These are phyloP conservation scores for Didymella glomerata DNA, from an alignment of 2,329 filamentous ascomycete genomes.

Conservation along the genomic window DNA sequence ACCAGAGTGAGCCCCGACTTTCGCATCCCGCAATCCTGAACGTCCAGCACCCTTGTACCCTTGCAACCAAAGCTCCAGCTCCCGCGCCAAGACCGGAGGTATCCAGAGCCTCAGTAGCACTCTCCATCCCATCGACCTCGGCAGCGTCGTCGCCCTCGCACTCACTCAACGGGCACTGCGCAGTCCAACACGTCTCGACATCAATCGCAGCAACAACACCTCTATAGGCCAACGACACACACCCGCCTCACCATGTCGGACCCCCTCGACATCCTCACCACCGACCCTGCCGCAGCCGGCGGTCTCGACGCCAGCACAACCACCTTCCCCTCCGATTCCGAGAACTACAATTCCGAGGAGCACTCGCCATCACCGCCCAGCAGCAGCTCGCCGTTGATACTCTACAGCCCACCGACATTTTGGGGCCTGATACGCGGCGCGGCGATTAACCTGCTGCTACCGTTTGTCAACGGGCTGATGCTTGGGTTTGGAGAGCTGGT, in stretches of 20 bases:
- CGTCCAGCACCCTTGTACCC: not conserved
- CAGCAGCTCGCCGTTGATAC: constrained; percentile 73
- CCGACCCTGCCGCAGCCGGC: constrained; percentile 63
- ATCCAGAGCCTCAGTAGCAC: constrained; percentile 31
- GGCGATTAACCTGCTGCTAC: constrained; percentile 93
- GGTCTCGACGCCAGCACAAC: constrained; percentile 57
- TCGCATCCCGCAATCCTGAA: not conserved
- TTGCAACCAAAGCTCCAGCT: constrained; percentile 12
- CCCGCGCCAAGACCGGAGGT: constrained; percentile 20
- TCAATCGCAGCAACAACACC: no score
- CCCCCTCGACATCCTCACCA: constrained; percentile 56
- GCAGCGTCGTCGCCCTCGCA: constrained; percentile 7
- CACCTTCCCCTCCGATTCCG: constrained; percentile 83
- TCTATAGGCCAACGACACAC: no score
- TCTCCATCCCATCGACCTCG: constrained; percentile 4
- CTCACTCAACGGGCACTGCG: not conserved
- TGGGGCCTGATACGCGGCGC: constrained; percentile 87
- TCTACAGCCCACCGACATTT: constrained; percentile 88
- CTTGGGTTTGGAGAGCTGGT: constrained; percentile 96
- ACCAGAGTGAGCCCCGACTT: not conserved
- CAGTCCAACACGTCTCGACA: not conserved
- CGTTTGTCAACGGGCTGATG: constrained; percentile 98
- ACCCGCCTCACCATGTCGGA: constrained; percentile 44
- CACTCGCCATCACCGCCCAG: constrained; percentile 66
- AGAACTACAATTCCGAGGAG: constrained; percentile 77